A percentile compares a stretch with the other conserved stretches of the same genome.
Evolutionary conservation across 257 asterid genomes (phyloP).

Genomic region (Lycium barbarum): DNA sequence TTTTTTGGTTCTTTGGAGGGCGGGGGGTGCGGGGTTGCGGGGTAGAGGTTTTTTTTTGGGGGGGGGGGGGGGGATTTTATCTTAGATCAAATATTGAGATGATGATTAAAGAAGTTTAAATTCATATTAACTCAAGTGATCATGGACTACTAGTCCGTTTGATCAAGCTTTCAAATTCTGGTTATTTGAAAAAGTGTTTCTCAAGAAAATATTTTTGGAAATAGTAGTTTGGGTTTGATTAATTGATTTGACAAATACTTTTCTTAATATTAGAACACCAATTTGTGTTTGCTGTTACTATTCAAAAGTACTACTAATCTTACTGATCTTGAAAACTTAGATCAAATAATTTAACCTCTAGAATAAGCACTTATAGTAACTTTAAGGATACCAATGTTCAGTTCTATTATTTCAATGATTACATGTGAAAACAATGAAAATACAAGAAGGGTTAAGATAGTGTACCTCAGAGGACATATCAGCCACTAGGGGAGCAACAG

Average conservation of each 20-base stretch:
- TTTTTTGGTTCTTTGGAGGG: constrained; percentile 25
- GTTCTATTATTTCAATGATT: neutral
- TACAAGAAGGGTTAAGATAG: neutral
- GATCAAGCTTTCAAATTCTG: neutral
- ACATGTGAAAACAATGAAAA: neutral
- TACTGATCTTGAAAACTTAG: no score
- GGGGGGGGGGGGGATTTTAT: constrained; percentile 45
- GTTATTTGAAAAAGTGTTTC: neutral
- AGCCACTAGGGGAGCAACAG: constrained; percentile 75
- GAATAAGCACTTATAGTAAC: no score
- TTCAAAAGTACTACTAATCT: no score
- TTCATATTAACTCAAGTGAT: neutral
- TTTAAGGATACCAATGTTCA: neutral
- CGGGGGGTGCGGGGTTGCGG: neutral
- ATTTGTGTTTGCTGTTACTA: neutral
- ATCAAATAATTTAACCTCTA: no score
- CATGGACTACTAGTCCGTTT: no score
- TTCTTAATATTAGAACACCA: no score
- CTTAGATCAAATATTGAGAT: neutral
- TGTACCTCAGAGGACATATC: constrained; percentile 79
- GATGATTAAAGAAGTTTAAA: neutral
- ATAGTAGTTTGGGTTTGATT: neutral
- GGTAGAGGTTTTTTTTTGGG: constrained; percentile 29
- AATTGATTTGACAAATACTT: neutral
- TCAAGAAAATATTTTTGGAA: neutral